Percentiles rank a stretch among this genome's conserved stretches.
Evolutionary conservation across 768 basidiomycete genomes (phyloP).

Genomic region (Tricholoma terreum): DNA sequence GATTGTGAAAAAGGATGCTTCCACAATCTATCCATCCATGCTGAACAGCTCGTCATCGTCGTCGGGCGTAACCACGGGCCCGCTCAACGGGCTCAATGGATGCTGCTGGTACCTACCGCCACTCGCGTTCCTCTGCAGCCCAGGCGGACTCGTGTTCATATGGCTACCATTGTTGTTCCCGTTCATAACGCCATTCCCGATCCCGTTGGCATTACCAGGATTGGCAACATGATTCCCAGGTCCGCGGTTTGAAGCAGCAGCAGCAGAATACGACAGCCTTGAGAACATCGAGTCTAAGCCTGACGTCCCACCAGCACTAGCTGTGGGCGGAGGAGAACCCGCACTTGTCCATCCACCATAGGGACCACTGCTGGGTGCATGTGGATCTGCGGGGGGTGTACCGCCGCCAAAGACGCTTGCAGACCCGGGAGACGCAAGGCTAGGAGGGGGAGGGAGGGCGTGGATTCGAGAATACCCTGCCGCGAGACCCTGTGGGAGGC

Average conservation of each 20-base stretch:
- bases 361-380: slow-evolving; percentile 23
- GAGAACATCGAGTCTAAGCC: slow-evolving; percentile 54
- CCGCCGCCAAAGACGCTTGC: slow-evolving; percentile 18
- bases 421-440: slow-evolving; percentile 32
- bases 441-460: slow-evolving; percentile 49
- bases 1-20: neutral
- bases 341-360: slow-evolving; percentile 25
- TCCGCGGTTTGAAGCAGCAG: slow-evolving; percentile 18
- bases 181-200: neutral
- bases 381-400: slow-evolving; percentile 10
- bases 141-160: slow-evolving; percentile 31
- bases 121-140: slow-evolving; percentile 36
- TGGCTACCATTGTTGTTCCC: slow-evolving; percentile 13
- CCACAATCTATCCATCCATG: slow-evolving; percentile 49
- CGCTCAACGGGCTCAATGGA: slow-evolving; percentile 58
- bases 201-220: slow-evolving; percentile 9
- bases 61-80: slow-evolving; percentile 54
- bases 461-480: slow-evolving; percentile 91
- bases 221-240: slow-evolving; percentile 17
- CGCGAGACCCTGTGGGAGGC: slow-evolving; percentile 87
- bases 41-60: slow-evolving; percentile 69
- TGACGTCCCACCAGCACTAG: neutral
- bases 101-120: slow-evolving; percentile 35
- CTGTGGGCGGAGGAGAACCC: slow-evolving; percentile 17
- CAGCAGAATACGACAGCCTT: slow-evolving; percentile 54